These are phyloP conservation scores for Atkinsonella texensis DNA, from an alignment of 2,329 filamentous ascomycete species.

Conservation along the genomic window DNA sequence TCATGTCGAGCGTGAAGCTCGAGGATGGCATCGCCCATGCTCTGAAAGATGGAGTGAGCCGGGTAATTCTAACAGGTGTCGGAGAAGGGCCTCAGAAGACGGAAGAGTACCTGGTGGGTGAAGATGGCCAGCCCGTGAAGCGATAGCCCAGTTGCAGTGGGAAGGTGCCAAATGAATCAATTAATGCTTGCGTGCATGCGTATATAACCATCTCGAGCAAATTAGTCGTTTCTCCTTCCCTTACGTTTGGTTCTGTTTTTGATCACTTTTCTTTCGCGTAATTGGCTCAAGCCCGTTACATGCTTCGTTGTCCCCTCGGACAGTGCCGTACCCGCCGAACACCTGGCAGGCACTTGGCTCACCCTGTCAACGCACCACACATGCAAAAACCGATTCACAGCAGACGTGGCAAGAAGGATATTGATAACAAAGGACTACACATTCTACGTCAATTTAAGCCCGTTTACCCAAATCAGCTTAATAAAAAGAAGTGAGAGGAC, in stretches of 20 bases:
- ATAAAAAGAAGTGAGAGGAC: too few relatives aligned
- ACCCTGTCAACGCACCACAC: background rate
- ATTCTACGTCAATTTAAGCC: too few relatives aligned
- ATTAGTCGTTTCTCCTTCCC: background rate
- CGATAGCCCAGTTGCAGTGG: conserved; percentile 10
- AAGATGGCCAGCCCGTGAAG: conserved; percentile 42
- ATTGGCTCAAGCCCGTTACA: background rate
- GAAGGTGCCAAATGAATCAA: background rate
- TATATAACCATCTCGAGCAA: background rate
- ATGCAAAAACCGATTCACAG: too few relatives aligned
- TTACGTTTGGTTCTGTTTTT: background rate
- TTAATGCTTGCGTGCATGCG: background rate
- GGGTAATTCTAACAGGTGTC: conserved; percentile 83
- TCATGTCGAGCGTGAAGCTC: conserved; percentile 43
- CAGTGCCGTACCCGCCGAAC: conserved; percentile 4
- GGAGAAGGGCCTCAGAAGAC: conserved; percentile 80
- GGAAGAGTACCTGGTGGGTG: conserved; percentile 62
- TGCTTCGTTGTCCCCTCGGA: background rate
- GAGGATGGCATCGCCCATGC: conserved; percentile 53
- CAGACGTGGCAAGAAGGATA: background rate
- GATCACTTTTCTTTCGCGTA: background rate
- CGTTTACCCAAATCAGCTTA: too few relatives aligned
- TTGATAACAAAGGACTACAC: too few relatives aligned
- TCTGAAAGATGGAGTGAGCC: conserved; percentile 68
- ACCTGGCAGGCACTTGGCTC: conserved; percentile 2